Percentiles rank a stretch among this genome's conserved stretches.
Conservation (phyloP, 371 early-diverging fungal genomes). For the Mortierella sp. region DNA sequence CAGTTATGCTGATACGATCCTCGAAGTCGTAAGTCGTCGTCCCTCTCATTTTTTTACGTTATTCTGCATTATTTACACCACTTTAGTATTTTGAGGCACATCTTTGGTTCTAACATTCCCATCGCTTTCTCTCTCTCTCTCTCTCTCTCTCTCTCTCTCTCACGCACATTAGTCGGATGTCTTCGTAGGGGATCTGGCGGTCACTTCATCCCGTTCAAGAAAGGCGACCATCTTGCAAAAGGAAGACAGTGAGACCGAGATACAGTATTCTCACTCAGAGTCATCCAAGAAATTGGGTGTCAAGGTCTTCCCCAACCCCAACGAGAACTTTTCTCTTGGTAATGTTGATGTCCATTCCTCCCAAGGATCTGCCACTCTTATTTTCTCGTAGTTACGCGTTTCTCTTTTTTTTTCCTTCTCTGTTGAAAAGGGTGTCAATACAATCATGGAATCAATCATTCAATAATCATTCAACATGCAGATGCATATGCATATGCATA, state of each 20-base stretch:
- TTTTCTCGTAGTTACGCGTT: neutral
- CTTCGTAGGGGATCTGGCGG: neutral
- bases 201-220: neutral
- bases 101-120: neutral
- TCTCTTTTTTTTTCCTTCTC: neutral
- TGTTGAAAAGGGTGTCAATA: neutral
- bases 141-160: neutral
- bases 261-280: neutral
- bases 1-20: neutral
- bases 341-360: neutral
- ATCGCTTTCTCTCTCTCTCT: neutral
- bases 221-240: neutral
- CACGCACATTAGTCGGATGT: neutral
- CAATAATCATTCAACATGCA: no score
- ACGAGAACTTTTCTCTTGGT: neutral
- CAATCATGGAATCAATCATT: no score
- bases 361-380: slow-evolving; percentile 1
- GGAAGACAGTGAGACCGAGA: neutral
- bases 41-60: neutral
- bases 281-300: neutral
- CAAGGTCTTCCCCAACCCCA: neutral
- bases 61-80: neutral
- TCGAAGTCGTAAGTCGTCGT: neutral
- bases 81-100: neutral
- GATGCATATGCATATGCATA: no score